Evolutionary conservation across 495 filamentous ascomycete species (phyloP).

Genomic region (Neurospora tetraspora): DNA sequence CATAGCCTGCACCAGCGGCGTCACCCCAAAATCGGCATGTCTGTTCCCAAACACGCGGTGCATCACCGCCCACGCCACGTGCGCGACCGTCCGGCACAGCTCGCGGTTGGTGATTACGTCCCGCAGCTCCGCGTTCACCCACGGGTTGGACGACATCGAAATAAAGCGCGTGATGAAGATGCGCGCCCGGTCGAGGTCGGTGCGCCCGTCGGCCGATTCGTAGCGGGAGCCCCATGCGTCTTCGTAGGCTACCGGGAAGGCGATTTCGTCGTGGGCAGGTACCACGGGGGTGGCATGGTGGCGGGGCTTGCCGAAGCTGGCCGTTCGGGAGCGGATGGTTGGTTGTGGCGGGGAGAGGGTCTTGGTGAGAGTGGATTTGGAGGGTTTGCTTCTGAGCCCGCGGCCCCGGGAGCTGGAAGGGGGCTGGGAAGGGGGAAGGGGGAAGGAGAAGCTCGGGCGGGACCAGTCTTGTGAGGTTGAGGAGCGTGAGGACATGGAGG

Average conservation of each 20-base stretch:
- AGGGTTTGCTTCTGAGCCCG: neutral
- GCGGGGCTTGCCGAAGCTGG: neutral
- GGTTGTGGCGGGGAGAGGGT: neutral
- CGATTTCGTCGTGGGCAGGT: conserved; percentile 7
- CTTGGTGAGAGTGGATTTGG: neutral
- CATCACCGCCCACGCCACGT: conserved; percentile 21
- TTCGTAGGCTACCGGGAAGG: conserved; percentile 24
- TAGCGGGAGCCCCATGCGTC: conserved; percentile 20
- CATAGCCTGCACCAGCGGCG: conserved; percentile 25
- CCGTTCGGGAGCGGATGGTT: neutral
- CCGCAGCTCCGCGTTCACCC: conserved; percentile 12
- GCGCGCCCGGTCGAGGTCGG: conserved; percentile 22
- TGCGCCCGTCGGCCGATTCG: neutral
- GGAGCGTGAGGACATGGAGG: neutral
- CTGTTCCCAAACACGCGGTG: conserved; percentile 19
- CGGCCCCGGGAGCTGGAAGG: neutral
- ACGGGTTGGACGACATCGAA: conserved; percentile 15
- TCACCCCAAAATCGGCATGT: conserved; percentile 21
- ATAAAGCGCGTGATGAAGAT: conserved; percentile 23
- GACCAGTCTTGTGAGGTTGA: neutral
- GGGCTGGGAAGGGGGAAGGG: neutral
- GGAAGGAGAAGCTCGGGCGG: neutral
- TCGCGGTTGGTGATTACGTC: conserved; percentile 14
- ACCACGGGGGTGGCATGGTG: neutral
- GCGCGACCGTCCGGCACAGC: conserved; percentile 11